A percentile compares a stretch with the other conserved stretches of the same genome.
Conservation (phyloP, 2,329 filamentous ascomycete species). For the Fusarium sp. region DNA sequence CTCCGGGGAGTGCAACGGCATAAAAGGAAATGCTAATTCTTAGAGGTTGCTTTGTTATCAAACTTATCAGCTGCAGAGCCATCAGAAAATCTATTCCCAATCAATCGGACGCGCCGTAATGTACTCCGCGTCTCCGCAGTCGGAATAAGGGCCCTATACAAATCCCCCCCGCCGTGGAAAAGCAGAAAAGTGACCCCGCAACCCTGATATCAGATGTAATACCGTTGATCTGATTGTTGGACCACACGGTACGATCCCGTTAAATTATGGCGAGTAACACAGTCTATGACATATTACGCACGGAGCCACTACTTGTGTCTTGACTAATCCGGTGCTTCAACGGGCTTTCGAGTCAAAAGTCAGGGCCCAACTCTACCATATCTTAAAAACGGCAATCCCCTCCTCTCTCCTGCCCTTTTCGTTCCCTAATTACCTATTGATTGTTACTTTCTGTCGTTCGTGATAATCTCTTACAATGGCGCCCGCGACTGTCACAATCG, state of each 20-base stretch:
- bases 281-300: slow-evolving; percentile 32
- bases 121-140: slow-evolving; percentile 49
- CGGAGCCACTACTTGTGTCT: slow-evolving; percentile 31
- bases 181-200: slow-evolving; percentile 47
- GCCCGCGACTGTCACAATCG: slow-evolving; percentile 66
- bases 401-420: slow-evolving; percentile 4
- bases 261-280: slow-evolving; percentile 11
- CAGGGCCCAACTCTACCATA: slow-evolving; percentile 33
- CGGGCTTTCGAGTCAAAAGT: slow-evolving; percentile 40
- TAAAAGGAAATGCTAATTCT: slow-evolving; percentile 2
- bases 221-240: slow-evolving; percentile 26
- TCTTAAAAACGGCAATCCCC: slow-evolving; percentile 33
- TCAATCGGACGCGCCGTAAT: slow-evolving; percentile 30
- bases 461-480: slow-evolving; percentile 56
- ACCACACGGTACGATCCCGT: slow-evolving; percentile 31
- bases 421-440: slow-evolving; percentile 4
- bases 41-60: slow-evolving; percentile 29
- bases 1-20: slow-evolving; percentile 38
- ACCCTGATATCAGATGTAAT: slow-evolving; percentile 42
- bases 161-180: slow-evolving; percentile 43
- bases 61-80: slow-evolving; percentile 29
- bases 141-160: slow-evolving; percentile 42
- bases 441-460: slow-evolving; percentile 7
- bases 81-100: slow-evolving; percentile 27
- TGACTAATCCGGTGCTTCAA: slow-evolving; percentile 47